Evolutionary conservation across 2,329 filamentous ascomycete species (phyloP).

Genomic region (Bimuria novae-zelandiae): DNA sequence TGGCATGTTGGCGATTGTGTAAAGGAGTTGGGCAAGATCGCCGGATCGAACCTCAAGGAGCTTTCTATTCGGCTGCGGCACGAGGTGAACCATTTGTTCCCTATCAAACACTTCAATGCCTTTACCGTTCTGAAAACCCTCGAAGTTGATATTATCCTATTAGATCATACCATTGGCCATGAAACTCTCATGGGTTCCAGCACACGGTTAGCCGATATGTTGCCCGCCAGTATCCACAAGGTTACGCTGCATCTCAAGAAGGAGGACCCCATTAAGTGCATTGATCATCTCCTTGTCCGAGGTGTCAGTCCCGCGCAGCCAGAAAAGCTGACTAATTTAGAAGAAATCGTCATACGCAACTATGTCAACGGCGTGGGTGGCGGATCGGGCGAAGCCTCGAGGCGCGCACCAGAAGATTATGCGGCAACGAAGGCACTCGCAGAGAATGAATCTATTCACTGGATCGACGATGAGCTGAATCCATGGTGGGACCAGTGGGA

Average conservation of each 20-base stretch:
- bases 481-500: not conserved
- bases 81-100: not conserved
- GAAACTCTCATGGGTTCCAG: too few species aligned
- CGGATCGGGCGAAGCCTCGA: not conserved
- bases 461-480: not conserved
- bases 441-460: not conserved
- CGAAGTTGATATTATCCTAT: not conserved
- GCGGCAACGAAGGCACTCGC: not conserved
- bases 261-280: not conserved
- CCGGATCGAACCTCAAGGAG: not conserved
- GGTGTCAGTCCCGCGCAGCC: not conserved
- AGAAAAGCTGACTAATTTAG: not conserved
- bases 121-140: not conserved
- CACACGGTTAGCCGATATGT: not conserved
- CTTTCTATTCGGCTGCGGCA: not conserved
- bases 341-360: not conserved
- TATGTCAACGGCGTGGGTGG: not conserved
- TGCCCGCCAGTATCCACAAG: not conserved
- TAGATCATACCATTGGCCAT: too few species aligned
- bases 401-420: not conserved
- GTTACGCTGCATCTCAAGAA: not conserved
- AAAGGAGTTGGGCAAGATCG: not conserved
- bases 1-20: not conserved
- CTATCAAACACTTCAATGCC: not conserved
- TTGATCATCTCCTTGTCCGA: not conserved